phyloP scores from a whole-genome alignment of 768 basidiomycete genomes.

The Coprinopsis sp. region DNA sequence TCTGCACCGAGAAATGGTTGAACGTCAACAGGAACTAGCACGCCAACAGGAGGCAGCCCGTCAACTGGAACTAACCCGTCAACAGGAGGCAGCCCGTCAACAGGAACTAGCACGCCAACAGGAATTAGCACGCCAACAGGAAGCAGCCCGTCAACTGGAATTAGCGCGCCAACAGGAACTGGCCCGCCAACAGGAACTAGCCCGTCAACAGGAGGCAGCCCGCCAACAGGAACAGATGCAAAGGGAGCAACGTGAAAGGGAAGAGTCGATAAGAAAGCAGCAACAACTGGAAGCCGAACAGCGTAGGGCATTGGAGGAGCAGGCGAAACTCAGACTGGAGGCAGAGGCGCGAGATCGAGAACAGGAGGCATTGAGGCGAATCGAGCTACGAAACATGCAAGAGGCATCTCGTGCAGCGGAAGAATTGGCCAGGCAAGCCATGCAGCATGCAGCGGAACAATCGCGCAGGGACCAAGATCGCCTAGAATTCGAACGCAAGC shows the following conservation, averaged over 20 bases:
- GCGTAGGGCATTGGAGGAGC: conserved; percentile 28
- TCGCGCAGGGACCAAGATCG: neutral
- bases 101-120: neutral
- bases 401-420: conserved; percentile 28
- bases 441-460: conserved; percentile 13
- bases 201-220: neutral
- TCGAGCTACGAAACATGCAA: conserved; percentile 20
- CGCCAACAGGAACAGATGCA: conserved; percentile 18
- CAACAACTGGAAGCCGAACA: conserved; percentile 22
- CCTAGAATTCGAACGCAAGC: conserved; percentile 23
- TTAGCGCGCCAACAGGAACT: neutral
- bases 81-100: neutral
- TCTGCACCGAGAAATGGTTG: neutral
- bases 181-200: neutral
- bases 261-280: conserved; percentile 28
- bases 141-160: neutral
- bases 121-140: neutral
- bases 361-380: conserved; percentile 24
- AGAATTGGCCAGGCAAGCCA: conserved; percentile 18
- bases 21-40: neutral
- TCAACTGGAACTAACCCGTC: neutral
- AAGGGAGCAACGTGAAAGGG: conserved; percentile 32
- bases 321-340: conserved; percentile 21
- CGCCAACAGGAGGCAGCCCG: neutral
- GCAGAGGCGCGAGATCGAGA: neutral